phyloP scores from a whole-genome alignment of 768 basidiomycete genomes.

The Suillus subalutaceus region DNA sequence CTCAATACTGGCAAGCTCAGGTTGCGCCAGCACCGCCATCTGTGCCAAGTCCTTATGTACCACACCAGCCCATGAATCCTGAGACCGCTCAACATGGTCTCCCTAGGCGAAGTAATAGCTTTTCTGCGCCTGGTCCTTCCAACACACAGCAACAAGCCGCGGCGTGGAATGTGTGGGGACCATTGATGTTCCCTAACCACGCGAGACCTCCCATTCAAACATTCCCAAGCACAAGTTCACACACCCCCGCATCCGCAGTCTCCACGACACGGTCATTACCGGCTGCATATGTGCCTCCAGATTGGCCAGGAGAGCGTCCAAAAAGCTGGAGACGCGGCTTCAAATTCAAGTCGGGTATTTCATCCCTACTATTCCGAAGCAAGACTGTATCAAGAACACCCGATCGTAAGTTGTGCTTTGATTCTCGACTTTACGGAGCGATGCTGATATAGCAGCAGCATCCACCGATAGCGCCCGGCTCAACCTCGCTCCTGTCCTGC shows the following conservation, averaged over 20 bases:
- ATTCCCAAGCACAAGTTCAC: constrained; percentile 19
- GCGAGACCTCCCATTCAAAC: constrained; percentile 22
- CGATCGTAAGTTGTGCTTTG: constrained; percentile 21
- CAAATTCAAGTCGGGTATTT: constrained; percentile 34
- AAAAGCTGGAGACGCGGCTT: constrained; percentile 34
- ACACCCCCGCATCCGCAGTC: constrained; percentile 20
- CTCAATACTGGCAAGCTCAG: constrained; percentile 5
- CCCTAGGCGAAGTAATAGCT: constrained; percentile 12
- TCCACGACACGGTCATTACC: constrained; percentile 1
- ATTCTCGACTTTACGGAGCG: background rate
- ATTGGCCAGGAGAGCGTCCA: constrained; percentile 25
- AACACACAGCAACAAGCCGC: constrained; percentile 16
- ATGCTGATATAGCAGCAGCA: constrained; percentile 15
- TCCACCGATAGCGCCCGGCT: constrained; percentile 30
- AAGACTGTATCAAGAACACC: constrained; percentile 16
- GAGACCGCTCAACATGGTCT: constrained; percentile 11
- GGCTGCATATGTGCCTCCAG: constrained; percentile 11
- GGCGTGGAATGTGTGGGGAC: constrained; percentile 20
- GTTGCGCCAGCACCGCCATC: constrained; percentile 19
- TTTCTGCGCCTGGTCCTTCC: constrained; percentile 3
- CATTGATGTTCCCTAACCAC: constrained; percentile 21
- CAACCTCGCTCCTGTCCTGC: constrained; percentile 26
- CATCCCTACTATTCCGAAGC: constrained; percentile 33
- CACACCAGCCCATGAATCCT: constrained; percentile 20
- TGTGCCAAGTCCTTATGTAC: constrained; percentile 34